phyloP scores from a whole-genome alignment of 2,329 filamentous ascomycete species.

The Davidsoniella australis region DNA sequence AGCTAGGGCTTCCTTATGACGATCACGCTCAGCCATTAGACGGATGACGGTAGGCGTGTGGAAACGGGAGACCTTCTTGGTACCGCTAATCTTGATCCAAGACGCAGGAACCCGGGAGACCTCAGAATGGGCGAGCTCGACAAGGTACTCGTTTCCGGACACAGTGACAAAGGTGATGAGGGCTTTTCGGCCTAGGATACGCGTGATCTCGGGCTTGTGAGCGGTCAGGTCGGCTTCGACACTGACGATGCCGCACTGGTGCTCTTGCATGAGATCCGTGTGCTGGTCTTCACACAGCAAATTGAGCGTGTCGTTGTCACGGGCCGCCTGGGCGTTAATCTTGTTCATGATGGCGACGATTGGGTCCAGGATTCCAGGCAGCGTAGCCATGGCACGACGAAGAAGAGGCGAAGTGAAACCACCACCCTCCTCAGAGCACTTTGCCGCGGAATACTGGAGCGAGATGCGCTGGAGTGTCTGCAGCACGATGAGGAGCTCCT shows the following conservation, averaged over 20 bases:
- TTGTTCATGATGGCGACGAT: constrained; percentile 63
- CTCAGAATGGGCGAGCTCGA: constrained; percentile 71
- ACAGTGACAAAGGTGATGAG: constrained; percentile 67
- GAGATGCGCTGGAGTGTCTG: constrained; percentile 74
- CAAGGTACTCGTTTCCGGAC: constrained; percentile 81
- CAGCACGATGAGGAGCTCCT: constrained; percentile 70
- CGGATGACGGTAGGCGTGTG: constrained; percentile 82
- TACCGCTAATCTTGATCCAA: constrained; percentile 89
- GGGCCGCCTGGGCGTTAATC: constrained; percentile 72
- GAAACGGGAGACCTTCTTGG: constrained; percentile 81
- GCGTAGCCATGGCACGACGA: constrained; percentile 50
- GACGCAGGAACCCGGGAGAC: constrained; percentile 81
- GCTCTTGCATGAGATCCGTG: constrained; percentile 72
- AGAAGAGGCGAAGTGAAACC: constrained; percentile 59
- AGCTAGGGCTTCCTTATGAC: constrained; percentile 83
- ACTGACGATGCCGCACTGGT: constrained; percentile 79
- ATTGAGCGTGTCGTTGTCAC: constrained; percentile 75
- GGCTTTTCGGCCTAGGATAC: constrained; percentile 51
- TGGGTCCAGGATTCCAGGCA: constrained; percentile 60
- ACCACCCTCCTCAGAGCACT: constrained; percentile 39
- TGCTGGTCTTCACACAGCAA: constrained; percentile 84
- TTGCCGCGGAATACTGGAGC: constrained; percentile 54
- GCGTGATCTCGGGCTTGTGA: constrained; percentile 54
- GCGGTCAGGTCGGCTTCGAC: constrained; percentile 78
- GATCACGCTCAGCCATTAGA: constrained; percentile 73